Evolutionary conservation across 495 filamentous ascomycete species (phyloP), one percentile per base, ranked within the genome.

Genomic region (Alectoria sarmentosa): DNA sequence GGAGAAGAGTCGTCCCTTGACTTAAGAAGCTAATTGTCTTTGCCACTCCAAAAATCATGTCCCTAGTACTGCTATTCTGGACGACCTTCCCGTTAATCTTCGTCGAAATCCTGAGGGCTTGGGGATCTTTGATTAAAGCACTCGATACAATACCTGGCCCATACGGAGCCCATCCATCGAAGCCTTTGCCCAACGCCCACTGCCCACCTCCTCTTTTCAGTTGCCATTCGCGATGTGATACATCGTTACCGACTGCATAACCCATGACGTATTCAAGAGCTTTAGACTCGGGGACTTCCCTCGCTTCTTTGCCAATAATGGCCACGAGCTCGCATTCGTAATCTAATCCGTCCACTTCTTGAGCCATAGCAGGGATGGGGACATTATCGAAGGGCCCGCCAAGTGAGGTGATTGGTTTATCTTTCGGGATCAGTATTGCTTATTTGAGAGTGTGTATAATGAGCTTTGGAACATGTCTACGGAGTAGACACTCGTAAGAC

Each of bases 151-250:
- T 91, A 0, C 88, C 90, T 19, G 91, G 91, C 4, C 91, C 91
- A 68, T 83, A 88, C 0, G 90, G 91, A n/a, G 90, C 90, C 90
- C 90, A 94, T 54, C 88, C 88, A 76, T 96, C 90, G 69, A 91
- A 94, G 4, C 90, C 87, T 73, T 96, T 96, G 1, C 90, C 90
- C 6, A 92, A 68, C 0, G 78, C 79, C 91, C 90, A 95, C 74
- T 94, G 91, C 1, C 89, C 86, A 19, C 90, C 88, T 26, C 90
- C 90, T 41, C 83, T 83, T 70, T 86, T 84, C 62, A 94, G 74
- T 73, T 96, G 91, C 88, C 89, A 91, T 61, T 90, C 88, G 32
- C 91, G 86, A 73, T 93, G 90, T 17, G 87, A 90, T 38, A 96
- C 79, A 74, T 94, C 91, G 71, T 96, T 89, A 49, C 90, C 91